Evolutionary conservation across 2,329 filamentous ascomycete genomes (phyloP).

Genomic region (Colletotrichum falcatum): DNA sequence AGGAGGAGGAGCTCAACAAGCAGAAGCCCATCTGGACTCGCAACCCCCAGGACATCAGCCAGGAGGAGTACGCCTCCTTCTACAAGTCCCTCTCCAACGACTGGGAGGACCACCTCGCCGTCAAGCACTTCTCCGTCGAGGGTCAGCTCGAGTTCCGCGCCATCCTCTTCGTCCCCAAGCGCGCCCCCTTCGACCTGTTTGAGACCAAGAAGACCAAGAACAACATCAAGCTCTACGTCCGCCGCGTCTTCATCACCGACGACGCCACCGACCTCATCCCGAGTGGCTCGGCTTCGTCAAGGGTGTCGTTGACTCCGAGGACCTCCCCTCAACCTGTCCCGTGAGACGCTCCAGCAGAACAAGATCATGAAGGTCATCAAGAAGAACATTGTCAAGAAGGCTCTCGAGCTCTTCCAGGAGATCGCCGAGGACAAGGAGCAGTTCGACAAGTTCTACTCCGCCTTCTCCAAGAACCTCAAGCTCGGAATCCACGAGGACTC

Average conservation of each 20-base stretch:
- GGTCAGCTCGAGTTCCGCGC: slow-evolving; percentile 99
- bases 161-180: slow-evolving; percentile 99
- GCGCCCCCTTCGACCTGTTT: slow-evolving; percentile 98
- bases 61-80: slow-evolving; percentile 98
- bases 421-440: slow-evolving; percentile 99
- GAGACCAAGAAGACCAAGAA: slow-evolving; percentile 99
- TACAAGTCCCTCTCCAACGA: slow-evolving; percentile 99
- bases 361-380: slow-evolving; percentile 99
- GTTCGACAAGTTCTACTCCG: slow-evolving; percentile 99
- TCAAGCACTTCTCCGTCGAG: slow-evolving; percentile 99
- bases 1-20: slow-evolving; percentile 99
- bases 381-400: slow-evolving; percentile 99
- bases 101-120: slow-evolving; percentile 99
- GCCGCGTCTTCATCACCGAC: slow-evolving; percentile 99
- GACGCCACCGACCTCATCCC: slow-evolving; percentile 98
- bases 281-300: slow-evolving; percentile 99
- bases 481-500: slow-evolving; percentile 99
- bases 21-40: slow-evolving; percentile 99
- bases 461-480: slow-evolving; percentile 99
- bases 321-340: slow-evolving; percentile 99
- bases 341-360: slow-evolving; percentile 99
- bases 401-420: slow-evolving; percentile 98
- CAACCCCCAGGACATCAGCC: slow-evolving; percentile 93
- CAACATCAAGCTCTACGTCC: slow-evolving; percentile 99
- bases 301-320: slow-evolving; percentile 99